Base-by-base conservation (phyloP, 2,329 filamentous ascomycete genomes). In the Cordyceps javanica region DNA sequence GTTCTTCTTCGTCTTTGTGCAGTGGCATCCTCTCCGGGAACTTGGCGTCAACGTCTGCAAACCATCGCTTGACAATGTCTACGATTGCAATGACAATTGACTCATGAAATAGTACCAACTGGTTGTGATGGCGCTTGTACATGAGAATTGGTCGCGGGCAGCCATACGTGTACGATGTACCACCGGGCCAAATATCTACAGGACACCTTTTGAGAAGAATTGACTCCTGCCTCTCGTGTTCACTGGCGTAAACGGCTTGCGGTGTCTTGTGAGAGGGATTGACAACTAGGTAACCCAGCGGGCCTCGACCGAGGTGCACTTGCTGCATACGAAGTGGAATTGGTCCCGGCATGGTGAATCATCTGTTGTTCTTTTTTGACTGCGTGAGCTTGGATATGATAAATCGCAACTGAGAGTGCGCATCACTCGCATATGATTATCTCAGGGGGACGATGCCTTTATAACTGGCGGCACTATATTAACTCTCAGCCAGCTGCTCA, bases 71-170 rank as follows among this genome's bases (percentile, higher is more conserved):
- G 26, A 53, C 50, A 25, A 55, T 36, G 28, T 54, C 41, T 5
- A 44, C 41, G 2, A 54, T 54, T 11, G 51, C 51, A 41, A 45
- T 26, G 2, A 34, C 16, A 9, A 44, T 34, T 4, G 39, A 44
- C 21, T 54, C 39, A 21, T 45, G 51, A 26, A 45, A 45, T 3
- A 32, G 19, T 7, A 44, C 28, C 21, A 54, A 26, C 19, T 54
- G 51, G 21, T 44, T n/a, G 14, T 42, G 39, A n/a, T 55, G 52
- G 28, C 21, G 41, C 41, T 46, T 26, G 23, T 36, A 26, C 39
- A 46, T 55, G 41, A 55, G 52, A 16, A 55, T 55, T 2, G 41
- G 41, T 14, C 52, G 41, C 30, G 52, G 52, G 30, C 52, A 55
- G 39, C 52, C 32, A 9, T 34, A 34, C 1, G 21, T 38, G 21